A percentile compares a stretch with the other conserved stretches of the same genome.
These are phyloP conservation scores for Neckera pumila DNA, from an alignment of 225 moss, liverwort and hornwort species.

Conservation along the genomic window DNA sequence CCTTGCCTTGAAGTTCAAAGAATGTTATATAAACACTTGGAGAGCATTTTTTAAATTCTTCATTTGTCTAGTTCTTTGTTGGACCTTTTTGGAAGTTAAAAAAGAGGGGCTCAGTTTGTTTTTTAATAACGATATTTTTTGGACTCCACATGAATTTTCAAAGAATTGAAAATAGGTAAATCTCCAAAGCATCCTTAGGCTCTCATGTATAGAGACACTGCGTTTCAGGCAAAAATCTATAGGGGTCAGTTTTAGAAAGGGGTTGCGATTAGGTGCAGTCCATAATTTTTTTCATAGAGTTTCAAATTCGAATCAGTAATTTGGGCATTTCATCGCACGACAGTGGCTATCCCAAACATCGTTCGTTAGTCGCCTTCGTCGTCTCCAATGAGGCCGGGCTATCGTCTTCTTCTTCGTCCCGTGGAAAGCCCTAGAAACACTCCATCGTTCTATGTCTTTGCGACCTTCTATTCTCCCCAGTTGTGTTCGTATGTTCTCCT, in stretches of 20 bases:
- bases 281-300: too few relatives aligned
- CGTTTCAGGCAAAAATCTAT: accelerated
- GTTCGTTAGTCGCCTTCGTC: neutral
- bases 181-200: accelerated
- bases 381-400: neutral
- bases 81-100: neutral
- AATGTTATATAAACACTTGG: neutral
- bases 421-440: slow-evolving; percentile 17
- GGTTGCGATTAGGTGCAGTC: neutral
- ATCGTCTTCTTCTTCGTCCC: neutral
- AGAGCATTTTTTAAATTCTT: neutral
- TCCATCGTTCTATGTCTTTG: neutral
- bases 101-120: too few relatives aligned
- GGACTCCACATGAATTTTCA: accelerated
- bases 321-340: too few relatives aligned
- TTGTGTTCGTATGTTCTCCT: neutral
- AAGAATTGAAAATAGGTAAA: neutral
- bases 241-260: neutral
- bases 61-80: neutral
- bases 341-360: neutral
- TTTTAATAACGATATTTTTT: neutral
- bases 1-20: neutral
- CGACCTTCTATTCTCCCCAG: neutral
- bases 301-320: neutral
- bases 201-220: neutral